phyloP scores from a whole-genome alignment of 2,329 filamentous ascomycete genomes.

The Geosmithia flava region DNA sequence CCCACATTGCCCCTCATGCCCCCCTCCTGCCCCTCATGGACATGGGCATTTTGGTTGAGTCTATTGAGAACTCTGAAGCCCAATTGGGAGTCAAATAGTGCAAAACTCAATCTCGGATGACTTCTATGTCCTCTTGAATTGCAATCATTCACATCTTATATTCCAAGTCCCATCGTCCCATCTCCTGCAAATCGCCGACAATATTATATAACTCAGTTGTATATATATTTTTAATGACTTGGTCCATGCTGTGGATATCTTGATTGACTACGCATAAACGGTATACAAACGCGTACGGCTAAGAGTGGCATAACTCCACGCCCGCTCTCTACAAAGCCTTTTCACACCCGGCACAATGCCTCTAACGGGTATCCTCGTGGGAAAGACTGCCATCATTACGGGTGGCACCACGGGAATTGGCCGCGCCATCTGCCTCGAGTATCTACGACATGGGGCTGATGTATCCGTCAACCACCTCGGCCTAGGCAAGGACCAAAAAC shows the following conservation, averaged over 20 bases:
- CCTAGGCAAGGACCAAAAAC: slow-evolving; percentile 33
- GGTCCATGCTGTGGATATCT: too few species aligned
- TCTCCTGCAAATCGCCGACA: too few species aligned
- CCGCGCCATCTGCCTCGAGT: slow-evolving; percentile 70
- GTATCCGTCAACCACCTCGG: slow-evolving; percentile 69
- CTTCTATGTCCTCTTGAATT: too few species aligned
- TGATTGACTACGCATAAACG: too few species aligned
- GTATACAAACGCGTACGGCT: not conserved
- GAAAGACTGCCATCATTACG: slow-evolving; percentile 77
- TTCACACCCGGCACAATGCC: slow-evolving; percentile 20
- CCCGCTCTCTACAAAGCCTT: not conserved
- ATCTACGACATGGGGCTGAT: slow-evolving; percentile 62
- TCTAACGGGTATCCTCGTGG: slow-evolving; percentile 43
- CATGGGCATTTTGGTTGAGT: not conserved
- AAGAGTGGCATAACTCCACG: not conserved
- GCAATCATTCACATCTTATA: too few species aligned
- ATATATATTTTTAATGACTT: too few species aligned
- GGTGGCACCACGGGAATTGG: slow-evolving; percentile 82
- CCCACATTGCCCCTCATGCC: not conserved
- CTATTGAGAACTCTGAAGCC: not conserved
- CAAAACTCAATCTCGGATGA: too few species aligned
- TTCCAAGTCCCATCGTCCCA: too few species aligned
- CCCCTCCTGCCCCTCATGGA: not conserved
- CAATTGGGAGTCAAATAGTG: too few species aligned
- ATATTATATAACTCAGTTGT: too few species aligned